These are phyloP conservation scores for Lindgomyces ingoldianus DNA, from an alignment of 495 filamentous ascomycete species.

Conservation along the genomic window DNA sequence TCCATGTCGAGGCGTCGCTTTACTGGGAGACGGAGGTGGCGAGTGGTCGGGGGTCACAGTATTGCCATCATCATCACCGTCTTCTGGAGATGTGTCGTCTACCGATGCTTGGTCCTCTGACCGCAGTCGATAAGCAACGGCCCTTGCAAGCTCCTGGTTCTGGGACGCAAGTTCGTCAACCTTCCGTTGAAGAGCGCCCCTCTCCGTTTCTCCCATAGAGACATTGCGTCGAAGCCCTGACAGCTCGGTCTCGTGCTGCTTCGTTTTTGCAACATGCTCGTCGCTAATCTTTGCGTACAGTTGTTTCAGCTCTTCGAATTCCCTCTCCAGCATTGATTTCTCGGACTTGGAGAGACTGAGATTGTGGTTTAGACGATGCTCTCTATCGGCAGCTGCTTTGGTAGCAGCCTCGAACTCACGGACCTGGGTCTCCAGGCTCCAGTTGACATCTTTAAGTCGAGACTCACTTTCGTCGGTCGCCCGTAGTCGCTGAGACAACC, in stretches of 20 bases:
- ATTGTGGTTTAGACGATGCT: constrained; percentile 72
- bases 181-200: constrained; percentile 70
- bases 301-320: constrained; percentile 85
- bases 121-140: constrained; percentile 69
- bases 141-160: constrained; percentile 85
- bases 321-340: constrained; percentile 72
- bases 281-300: constrained; percentile 74
- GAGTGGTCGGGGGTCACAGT: constrained; percentile 83
- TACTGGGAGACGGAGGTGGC: constrained; percentile 84
- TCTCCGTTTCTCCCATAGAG: constrained; percentile 72
- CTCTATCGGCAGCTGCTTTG: constrained; percentile 73
- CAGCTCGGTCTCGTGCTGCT: constrained; percentile 85
- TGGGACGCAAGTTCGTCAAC: constrained; percentile 82
- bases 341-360: constrained; percentile 69
- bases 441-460: constrained; percentile 96
- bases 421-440: constrained; percentile 86
- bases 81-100: constrained; percentile 58
- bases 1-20: constrained; percentile 85
- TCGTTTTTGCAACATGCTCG: constrained; percentile 71
- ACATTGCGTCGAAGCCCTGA: constrained; percentile 74
- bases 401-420: constrained; percentile 73
- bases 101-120: constrained; percentile 59
- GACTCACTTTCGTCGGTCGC: constrained; percentile 89
- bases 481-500: constrained; percentile 74
- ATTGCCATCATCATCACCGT: constrained; percentile 65